phyloP scores from a whole-genome alignment of 192 early-diverging fungal genomes.

The Coemansia aciculifera region DNA sequence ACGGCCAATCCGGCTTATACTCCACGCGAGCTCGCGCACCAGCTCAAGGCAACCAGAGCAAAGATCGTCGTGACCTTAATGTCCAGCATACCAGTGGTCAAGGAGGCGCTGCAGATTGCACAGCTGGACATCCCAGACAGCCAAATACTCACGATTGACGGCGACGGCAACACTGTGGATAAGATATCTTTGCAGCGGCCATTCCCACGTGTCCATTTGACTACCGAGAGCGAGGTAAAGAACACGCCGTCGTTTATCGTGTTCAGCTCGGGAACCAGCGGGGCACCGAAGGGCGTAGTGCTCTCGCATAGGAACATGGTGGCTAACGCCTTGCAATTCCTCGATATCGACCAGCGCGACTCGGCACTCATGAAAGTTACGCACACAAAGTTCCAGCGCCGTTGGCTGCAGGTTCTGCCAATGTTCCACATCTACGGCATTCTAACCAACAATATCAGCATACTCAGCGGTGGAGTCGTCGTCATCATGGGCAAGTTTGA shows the following conservation, averaged over 20 bases:
- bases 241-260: conserved; percentile 48
- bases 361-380: conserved; percentile 13
- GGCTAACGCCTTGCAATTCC: conserved; percentile 67
- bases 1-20: conserved; percentile 85
- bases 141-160: conserved; percentile 37
- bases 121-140: conserved; percentile 31
- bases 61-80: conserved; percentile 62
- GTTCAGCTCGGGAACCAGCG: conserved; percentile 54
- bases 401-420: conserved; percentile 59
- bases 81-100: conserved; percentile 21
- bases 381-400: conserved; percentile 19
- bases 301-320: conserved; percentile 82
- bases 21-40: conserved; percentile 72
- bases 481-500: conserved; percentile 81
- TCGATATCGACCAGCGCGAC: conserved; percentile 46
- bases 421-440: conserved; percentile 77
- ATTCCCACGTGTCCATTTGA: conserved; percentile 45
- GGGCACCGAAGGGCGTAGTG: conserved; percentile 80
- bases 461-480: conserved; percentile 57
- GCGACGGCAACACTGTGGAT: conserved; percentile 8
- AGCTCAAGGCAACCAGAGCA: conserved; percentile 71
- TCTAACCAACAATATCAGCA: conserved; percentile 48
- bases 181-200: conserved; percentile 13
- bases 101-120: conserved; percentile 27
- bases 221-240: conserved; percentile 12